A percentile compares a stretch with the other conserved stretches of the same genome.
Conservation (phyloP, 192 early-diverging fungal species). For the Coemansia sp. region DNA sequence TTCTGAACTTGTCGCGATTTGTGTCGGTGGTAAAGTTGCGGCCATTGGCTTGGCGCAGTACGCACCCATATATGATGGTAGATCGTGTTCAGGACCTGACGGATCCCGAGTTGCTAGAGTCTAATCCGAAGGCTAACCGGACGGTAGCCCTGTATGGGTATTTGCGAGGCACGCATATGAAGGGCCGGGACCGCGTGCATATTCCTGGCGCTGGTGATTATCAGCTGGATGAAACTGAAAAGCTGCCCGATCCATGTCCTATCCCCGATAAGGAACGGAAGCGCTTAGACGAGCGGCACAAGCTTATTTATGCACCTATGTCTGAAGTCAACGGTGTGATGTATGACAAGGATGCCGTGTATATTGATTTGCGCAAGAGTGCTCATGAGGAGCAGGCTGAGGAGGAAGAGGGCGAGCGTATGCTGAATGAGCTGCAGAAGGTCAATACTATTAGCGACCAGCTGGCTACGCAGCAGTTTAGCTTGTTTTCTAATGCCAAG, state of each 20-base stretch:
- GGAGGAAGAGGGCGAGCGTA: slow-evolving; percentile 77
- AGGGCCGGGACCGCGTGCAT: slow-evolving; percentile 81
- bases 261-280: slow-evolving; percentile 90
- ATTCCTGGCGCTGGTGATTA: slow-evolving; percentile 96
- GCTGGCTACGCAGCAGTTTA: slow-evolving; percentile 41
- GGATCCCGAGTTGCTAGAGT: slow-evolving; percentile 78
- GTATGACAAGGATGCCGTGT: slow-evolving; percentile 99
- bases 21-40: slow-evolving; percentile 99
- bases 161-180: slow-evolving; percentile 92
- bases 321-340: slow-evolving; percentile 96
- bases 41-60: slow-evolving; percentile 93
- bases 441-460: slow-evolving; percentile 51
- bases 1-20: slow-evolving; percentile 92
- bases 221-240: slow-evolving; percentile 67
- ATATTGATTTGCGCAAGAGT: slow-evolving; percentile 86
- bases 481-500: slow-evolving; percentile 45
- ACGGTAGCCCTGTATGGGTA: slow-evolving; percentile 95
- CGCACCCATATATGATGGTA: slow-evolving; percentile 96
- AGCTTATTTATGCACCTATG: slow-evolving; percentile 98
- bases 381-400: slow-evolving; percentile 56
- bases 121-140: slow-evolving; percentile 83
- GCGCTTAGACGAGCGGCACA: slow-evolving; percentile 87
- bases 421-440: slow-evolving; percentile 93
- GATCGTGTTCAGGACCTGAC: slow-evolving; percentile 97
- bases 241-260: slow-evolving; percentile 93